Percentiles rank a stretch among this genome's conserved stretches.
Evolutionary conservation across 2,329 filamentous ascomycete species (phyloP).

Genomic region (Fusarium musae): DNA sequence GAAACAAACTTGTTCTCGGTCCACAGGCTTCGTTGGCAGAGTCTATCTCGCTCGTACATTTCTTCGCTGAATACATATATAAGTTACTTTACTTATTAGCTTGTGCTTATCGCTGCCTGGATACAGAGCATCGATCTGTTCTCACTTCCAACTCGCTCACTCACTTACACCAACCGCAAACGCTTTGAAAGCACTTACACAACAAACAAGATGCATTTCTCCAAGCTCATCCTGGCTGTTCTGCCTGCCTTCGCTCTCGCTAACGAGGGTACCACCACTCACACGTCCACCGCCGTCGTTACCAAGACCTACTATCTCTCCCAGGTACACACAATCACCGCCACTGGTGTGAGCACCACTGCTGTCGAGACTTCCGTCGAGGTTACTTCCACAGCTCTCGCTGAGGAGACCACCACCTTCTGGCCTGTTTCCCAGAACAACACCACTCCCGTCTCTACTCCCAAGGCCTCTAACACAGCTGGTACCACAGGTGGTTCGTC

Average conservation of each 20-base stretch:
- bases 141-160: conserved; percentile 25
- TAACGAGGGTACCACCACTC: conserved; percentile 53
- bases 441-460: conserved; percentile 43
- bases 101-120: conserved; percentile 29
- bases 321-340: conserved; percentile 55
- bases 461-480: conserved; percentile 33
- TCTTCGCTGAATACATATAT: conserved; percentile 35
- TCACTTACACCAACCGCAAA: conserved; percentile 31
- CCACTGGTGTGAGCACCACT: conserved; percentile 48
- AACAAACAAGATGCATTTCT: conserved; percentile 52
- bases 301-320: conserved; percentile 65
- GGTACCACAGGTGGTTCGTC: conserved; percentile 40
- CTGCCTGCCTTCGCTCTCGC: conserved; percentile 66
- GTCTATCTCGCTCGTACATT: conserved; percentile 52
- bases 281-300: conserved; percentile 61
- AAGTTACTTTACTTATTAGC: conserved; percentile 10
- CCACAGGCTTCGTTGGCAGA: conserved; percentile 67
- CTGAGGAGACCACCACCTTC: conserved; percentile 33
- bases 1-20: conserved; percentile 39
- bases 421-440: conserved; percentile 43
- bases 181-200: conserved; percentile 42
- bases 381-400: conserved; percentile 21
- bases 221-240: conserved; percentile 58
- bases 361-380: conserved; percentile 36
- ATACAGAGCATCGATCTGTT: conserved; percentile 46